Conservation (phyloP, 2,329 filamentous ascomycete genomes). For the Colletotrichum neosansevieriae region DNA sequence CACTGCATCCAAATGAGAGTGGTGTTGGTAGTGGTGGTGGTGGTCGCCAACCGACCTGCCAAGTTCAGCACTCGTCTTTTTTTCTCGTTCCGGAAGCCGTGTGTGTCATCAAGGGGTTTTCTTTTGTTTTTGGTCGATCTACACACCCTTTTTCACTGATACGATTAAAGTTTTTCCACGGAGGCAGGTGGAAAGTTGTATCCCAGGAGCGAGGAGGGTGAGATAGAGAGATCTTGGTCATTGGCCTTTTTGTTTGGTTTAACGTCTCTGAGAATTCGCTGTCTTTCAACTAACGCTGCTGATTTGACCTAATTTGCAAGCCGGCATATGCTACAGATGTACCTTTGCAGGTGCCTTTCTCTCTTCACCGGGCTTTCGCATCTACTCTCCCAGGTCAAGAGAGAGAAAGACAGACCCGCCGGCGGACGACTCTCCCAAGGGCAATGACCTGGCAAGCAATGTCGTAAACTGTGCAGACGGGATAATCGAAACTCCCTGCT, state of each 20-base stretch:
- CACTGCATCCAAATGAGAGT: neutral
- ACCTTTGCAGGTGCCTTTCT: no score
- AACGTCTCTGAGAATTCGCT: no score
- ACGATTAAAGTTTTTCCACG: neutral
- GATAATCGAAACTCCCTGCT: neutral
- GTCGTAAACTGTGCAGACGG: no score
- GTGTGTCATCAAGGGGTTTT: neutral
- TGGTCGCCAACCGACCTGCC: slow-evolving; percentile 5
- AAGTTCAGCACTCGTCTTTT: neutral
- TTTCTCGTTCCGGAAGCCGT: neutral
- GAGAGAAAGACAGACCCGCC: no score
- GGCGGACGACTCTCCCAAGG: no score
- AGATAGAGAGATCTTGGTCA: neutral
- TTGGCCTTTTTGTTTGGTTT: neutral
- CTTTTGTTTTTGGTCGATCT: no score
- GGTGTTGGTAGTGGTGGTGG: neutral
- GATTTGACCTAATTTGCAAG: no score
- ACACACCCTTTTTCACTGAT: neutral
- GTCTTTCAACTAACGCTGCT: no score
- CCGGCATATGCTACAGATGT: no score
- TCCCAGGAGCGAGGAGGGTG: neutral
- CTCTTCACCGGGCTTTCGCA: no score
- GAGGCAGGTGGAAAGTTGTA: slow-evolving; percentile 4
- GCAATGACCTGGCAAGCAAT: no score
- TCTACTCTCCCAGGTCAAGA: no score